These are phyloP conservation scores for Paulownia fortunei DNA, from an alignment of 257 asterid genomes.

Conservation along the genomic window DNA sequence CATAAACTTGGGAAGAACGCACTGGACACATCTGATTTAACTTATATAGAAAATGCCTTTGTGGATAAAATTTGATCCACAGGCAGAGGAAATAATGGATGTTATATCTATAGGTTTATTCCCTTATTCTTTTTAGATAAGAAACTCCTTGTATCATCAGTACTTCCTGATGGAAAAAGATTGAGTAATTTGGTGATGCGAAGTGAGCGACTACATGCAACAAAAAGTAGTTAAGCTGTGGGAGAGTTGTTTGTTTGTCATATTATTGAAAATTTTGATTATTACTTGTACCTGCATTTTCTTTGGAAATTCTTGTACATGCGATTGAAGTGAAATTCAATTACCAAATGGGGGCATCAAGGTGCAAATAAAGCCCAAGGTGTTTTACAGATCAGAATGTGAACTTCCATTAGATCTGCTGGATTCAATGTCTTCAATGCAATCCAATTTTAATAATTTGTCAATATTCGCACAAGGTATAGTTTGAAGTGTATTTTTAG, in stretches of 20 bases:
- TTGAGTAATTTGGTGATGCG: not conserved
- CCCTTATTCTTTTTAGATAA: not conserved
- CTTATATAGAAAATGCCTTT: conserved; percentile 31
- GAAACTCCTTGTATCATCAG: not conserved
- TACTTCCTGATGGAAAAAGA: not conserved
- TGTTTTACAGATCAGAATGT: not conserved
- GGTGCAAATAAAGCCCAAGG: not conserved
- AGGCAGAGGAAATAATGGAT: not conserved
- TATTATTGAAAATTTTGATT: not conserved
- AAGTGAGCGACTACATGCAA: too few species aligned
- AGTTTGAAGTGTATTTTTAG: too few species aligned
- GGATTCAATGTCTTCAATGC: too few species aligned
- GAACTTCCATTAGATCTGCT: too few species aligned
- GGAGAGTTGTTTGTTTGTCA: not conserved
- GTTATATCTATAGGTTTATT: conserved; percentile 2
- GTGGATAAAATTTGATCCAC: conserved; percentile 24
- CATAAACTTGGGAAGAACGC: conserved; percentile 27
- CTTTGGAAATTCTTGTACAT: not conserved
- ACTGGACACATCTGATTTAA: conserved; percentile 23
- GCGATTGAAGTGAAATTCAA: not conserved
- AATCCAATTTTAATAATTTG: not conserved
- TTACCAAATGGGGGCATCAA: not conserved
- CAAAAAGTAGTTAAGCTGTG: not conserved
- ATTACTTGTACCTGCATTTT: not conserved
- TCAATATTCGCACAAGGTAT: not conserved